These are phyloP conservation scores for Rosa multiflora DNA, from an alignment of 306 rosid species.

Conservation along the genomic window DNA sequence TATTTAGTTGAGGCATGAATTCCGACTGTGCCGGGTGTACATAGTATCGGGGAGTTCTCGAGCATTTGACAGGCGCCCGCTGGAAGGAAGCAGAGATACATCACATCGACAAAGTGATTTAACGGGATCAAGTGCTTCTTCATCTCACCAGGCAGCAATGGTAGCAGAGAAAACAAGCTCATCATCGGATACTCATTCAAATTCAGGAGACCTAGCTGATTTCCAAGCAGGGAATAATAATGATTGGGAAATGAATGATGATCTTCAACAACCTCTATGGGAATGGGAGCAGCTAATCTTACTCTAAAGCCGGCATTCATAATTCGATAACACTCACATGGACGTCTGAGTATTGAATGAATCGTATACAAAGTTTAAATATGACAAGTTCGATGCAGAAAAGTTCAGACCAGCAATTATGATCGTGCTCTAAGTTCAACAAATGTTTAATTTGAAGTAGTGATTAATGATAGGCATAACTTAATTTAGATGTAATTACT, in stretches of 20 bases:
- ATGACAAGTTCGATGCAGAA: no score
- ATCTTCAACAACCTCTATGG: slow-evolving; percentile 43
- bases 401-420: background rate
- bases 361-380: no score
- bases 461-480: background rate
- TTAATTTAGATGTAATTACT: background rate
- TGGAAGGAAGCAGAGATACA: slow-evolving; percentile 19
- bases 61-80: slow-evolving; percentile 84
- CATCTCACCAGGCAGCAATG: slow-evolving; percentile 2
- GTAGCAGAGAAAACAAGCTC: slow-evolving; percentile 33
- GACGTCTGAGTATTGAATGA: no score
- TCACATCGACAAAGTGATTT: slow-evolving; percentile 11
- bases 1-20: slow-evolving; percentile 65
- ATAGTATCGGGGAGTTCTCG: slow-evolving; percentile 70
- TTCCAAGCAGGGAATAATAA: background rate
- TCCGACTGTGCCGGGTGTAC: slow-evolving; percentile 79
- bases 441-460: background rate
- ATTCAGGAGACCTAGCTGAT: slow-evolving; percentile 23
- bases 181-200: slow-evolving; percentile 34
- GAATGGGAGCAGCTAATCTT: slow-evolving; percentile 55
- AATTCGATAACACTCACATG: background rate
- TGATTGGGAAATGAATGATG: slow-evolving; percentile 28
- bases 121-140: slow-evolving; percentile 13
- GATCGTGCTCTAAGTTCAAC: background rate
- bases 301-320: background rate